Percentiles rank a stretch among this genome's conserved stretches.
These are phyloP conservation scores for Ophiocytium majus DNA, from an alignment of 352 stramenopile genomes.

Conservation along the genomic window DNA sequence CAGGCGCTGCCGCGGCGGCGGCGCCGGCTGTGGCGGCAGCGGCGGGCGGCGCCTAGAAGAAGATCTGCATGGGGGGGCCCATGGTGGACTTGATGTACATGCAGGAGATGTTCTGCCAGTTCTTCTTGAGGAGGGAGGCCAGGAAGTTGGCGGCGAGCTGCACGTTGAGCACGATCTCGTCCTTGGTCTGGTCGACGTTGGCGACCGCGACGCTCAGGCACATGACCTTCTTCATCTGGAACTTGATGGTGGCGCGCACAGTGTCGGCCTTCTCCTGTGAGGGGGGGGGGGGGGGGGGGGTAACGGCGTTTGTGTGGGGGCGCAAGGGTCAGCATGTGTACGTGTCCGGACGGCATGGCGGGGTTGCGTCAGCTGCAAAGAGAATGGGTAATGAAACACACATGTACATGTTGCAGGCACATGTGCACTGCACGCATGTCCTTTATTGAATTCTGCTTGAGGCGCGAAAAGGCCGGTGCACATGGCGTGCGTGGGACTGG, in stretches of 20 bases:
- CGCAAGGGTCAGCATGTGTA: too few species aligned
- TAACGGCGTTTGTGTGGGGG: too few species aligned
- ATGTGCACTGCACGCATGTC: too few species aligned
- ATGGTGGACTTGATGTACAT: conserved; percentile 99
- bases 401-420: too few species aligned
- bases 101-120: conserved; percentile 98
- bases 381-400: too few species aligned
- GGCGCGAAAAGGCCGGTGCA: too few species aligned
- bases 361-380: too few species aligned
- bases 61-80: conserved; percentile 96
- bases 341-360: too few species aligned
- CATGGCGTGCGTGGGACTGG: too few species aligned
- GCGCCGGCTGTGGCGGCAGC: background rate
- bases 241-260: conserved; percentile 98
- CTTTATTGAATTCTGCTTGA: too few species aligned
- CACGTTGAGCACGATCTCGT: conserved; percentile 97
- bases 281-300: too few species aligned
- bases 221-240: conserved; percentile 99
- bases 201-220: conserved; percentile 97
- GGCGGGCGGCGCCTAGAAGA: conserved; percentile 82
- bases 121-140: conserved; percentile 98
- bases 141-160: conserved; percentile 98
- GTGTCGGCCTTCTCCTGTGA: conserved; percentile 96
- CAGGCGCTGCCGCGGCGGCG: too few species aligned
- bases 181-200: conserved; percentile 87